These are phyloP conservation scores for Neurospora tetraspora DNA, from an alignment of 495 filamentous ascomycete species.

Conservation along the genomic window DNA sequence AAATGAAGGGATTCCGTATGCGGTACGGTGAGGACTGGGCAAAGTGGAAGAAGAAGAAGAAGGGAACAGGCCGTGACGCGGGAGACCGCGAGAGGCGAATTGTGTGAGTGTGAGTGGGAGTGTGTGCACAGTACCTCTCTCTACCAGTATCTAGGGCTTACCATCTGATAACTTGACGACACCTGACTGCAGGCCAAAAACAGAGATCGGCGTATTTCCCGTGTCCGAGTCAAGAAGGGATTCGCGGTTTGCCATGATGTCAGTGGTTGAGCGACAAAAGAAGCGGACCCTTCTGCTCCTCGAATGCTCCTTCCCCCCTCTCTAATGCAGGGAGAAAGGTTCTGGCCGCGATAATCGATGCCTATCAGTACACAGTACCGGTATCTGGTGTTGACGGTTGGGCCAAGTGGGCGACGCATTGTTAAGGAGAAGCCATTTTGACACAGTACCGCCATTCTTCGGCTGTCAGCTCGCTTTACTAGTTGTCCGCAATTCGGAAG, in stretches of 20 bases:
- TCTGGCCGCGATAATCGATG: neutral
- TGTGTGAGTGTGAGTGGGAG: neutral
- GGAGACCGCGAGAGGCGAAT: slow-evolving; percentile 1
- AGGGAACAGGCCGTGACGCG: too few species aligned
- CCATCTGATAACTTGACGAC: neutral
- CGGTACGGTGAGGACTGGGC: neutral
- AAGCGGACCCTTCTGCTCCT: neutral
- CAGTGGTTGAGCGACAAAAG: slow-evolving; percentile 14
- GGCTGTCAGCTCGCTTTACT: neutral
- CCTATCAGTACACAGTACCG: neutral
- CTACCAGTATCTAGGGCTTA: neutral
- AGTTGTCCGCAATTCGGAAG: neutral
- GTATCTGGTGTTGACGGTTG: neutral
- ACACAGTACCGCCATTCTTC: neutral
- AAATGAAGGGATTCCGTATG: neutral
- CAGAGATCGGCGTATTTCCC: slow-evolving; percentile 4
- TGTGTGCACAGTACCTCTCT: slow-evolving; percentile 1
- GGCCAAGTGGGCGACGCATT: neutral
- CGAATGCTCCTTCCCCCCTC: neutral
- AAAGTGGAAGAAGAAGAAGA: neutral
- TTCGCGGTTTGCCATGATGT: slow-evolving; percentile 17
- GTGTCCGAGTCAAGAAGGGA: slow-evolving; percentile 2
- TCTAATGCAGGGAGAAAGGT: slow-evolving; percentile 1
- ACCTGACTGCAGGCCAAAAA: too few species aligned
- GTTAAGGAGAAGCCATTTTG: neutral